A percentile compares a stretch with the other conserved stretches of the same genome.
These are phyloP conservation scores for Spatholobus suberectus DNA, from an alignment of 306 rosid species.

Conservation along the genomic window DNA sequence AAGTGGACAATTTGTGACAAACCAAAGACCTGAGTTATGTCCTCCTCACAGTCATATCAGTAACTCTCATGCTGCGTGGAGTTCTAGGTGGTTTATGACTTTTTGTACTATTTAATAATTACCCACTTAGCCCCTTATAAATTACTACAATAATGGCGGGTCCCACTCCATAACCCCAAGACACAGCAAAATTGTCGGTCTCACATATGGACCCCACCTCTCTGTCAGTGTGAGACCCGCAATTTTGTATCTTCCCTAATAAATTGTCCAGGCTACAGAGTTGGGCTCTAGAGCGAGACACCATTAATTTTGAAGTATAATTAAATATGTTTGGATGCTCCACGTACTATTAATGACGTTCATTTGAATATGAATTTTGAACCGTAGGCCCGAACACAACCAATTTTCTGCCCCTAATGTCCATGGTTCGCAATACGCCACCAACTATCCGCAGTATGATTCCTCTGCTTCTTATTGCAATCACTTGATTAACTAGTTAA, in stretches of 20 bases:
- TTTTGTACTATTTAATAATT: too few relatives aligned
- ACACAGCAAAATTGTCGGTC: background rate
- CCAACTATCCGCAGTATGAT: background rate
- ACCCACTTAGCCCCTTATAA: too few relatives aligned
- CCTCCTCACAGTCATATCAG: background rate
- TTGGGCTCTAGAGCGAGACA: too few relatives aligned
- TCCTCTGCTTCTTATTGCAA: background rate
- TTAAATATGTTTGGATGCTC: background rate
- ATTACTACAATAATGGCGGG: too few relatives aligned
- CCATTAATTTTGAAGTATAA: too few relatives aligned
- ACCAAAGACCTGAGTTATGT: background rate
- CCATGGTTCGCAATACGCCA: slow-evolving; percentile 3
- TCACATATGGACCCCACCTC: background rate
- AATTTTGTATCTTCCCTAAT: background rate
- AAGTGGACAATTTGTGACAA: background rate
- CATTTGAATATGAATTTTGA: background rate
- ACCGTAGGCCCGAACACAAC: background rate
- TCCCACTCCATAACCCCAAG: background rate
- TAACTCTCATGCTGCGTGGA: background rate
- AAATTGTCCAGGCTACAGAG: too few relatives aligned
- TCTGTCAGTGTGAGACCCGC: background rate
- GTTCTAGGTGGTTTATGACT: background rate
- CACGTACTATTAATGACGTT: background rate
- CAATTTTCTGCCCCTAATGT: background rate
- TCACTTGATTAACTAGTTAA: background rate